Percentiles rank a stretch among this genome's conserved stretches.
Conservation (phyloP, 1,284 basidiomycete genomes). For the Microbotryum saponariae region DNA sequence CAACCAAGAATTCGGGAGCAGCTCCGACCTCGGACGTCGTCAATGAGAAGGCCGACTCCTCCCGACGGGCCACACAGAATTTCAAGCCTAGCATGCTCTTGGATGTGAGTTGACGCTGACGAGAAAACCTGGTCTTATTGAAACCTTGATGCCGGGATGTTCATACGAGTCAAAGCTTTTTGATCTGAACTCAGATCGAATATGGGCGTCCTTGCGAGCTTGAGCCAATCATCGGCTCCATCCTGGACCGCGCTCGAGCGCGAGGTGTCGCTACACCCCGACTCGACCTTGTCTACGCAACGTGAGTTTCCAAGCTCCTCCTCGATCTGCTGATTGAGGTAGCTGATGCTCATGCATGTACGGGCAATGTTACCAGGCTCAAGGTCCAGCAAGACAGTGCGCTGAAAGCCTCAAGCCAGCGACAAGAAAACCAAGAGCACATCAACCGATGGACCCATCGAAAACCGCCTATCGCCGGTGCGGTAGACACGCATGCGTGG, state of each 20-base stretch:
- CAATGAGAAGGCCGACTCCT: neutral
- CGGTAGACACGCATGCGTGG: no score
- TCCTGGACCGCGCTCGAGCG: slow-evolving; percentile 29
- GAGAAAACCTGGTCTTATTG: no score
- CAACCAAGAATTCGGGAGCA: slow-evolving; percentile 2
- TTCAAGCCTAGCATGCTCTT: slow-evolving; percentile 32
- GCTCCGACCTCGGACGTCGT: slow-evolving; percentile 17
- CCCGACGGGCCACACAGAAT: neutral
- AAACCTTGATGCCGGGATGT: no score
- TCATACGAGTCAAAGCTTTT: no score
- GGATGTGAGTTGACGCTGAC: slow-evolving; percentile 2
- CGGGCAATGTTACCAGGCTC: slow-evolving; percentile 1
- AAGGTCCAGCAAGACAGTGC: slow-evolving; percentile 21
- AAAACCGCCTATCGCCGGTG: no score
- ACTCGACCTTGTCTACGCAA: slow-evolving; percentile 25
- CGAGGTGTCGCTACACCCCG: slow-evolving; percentile 26
- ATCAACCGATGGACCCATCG: slow-evolving; percentile 13
- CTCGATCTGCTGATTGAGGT: neutral
- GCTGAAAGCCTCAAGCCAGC: slow-evolving; percentile 1
- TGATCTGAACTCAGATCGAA: slow-evolving; percentile 7
- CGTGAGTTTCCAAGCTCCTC: neutral
- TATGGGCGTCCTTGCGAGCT: slow-evolving; percentile 27
- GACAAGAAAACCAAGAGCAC: slow-evolving; percentile 17
- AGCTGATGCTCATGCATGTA: neutral
- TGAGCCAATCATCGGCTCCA: slow-evolving; percentile 26